These are phyloP conservation scores for Syzygium aromaticum DNA, from an alignment of 345 rosid species.

Conservation along the genomic window DNA sequence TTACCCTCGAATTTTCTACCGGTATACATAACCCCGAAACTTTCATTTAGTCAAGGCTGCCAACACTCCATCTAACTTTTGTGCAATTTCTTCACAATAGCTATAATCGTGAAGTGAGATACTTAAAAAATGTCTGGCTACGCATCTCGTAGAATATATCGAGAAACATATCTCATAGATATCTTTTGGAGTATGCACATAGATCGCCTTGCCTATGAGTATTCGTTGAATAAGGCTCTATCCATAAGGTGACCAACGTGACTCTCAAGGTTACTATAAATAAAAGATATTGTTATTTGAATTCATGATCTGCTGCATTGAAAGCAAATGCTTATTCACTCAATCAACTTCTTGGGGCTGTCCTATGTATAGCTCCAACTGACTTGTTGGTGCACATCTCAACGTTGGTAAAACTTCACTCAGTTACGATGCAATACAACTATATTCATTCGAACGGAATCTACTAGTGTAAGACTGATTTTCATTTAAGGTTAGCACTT, in stretches of 20 bases:
- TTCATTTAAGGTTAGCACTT: background rate
- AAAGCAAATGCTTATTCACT: background rate
- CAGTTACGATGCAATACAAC: background rate
- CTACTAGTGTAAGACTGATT: no score
- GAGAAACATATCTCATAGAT: no score
- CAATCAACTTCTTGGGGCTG: rapidly evolving
- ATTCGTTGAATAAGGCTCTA: background rate
- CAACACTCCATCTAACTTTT: no score
- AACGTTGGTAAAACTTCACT: background rate
- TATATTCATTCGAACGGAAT: no score
- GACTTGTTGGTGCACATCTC: background rate
- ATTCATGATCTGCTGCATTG: rapidly evolving
- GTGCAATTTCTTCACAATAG: no score
- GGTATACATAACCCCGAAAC: background rate
- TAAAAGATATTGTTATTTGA: no score
- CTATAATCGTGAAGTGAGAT: background rate
- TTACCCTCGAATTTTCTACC: background rate
- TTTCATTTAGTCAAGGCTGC: no score
- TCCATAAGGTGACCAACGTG: rapidly evolving
- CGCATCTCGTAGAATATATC: no score
- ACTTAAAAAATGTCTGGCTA: background rate
- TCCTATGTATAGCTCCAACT: rapidly evolving
- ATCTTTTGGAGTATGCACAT: background rate
- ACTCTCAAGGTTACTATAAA: rapidly evolving
- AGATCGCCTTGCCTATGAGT: no score